Conservation (phyloP, 2,329 filamentous ascomycete species). For the Cordyceps cicadae region DNA sequence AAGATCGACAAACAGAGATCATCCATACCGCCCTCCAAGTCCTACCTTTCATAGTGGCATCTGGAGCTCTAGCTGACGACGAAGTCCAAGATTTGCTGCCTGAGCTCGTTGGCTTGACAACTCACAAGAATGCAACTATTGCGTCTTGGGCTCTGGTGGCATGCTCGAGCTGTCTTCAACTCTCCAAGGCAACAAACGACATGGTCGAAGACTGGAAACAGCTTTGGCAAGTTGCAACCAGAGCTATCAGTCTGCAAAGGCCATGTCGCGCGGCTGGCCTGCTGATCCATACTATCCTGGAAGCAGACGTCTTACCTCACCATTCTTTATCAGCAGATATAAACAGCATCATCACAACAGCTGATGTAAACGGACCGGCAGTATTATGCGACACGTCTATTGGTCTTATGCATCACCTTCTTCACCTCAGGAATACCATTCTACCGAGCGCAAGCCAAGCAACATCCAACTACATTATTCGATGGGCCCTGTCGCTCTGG, state of each 20-base stretch:
- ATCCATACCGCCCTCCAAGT: slow-evolving; percentile 49
- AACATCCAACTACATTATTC: slow-evolving; percentile 63
- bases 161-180: slow-evolving; percentile 47
- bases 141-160: slow-evolving; percentile 79
- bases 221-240: slow-evolving; percentile 65
- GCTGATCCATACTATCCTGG: slow-evolving; percentile 60
- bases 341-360: slow-evolving; percentile 63
- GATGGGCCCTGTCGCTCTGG: slow-evolving; percentile 80
- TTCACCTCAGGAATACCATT: slow-evolving; percentile 57
- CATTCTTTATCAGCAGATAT: slow-evolving; percentile 59
- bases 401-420: slow-evolving; percentile 60
- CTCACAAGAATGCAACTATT: slow-evolving; percentile 59
- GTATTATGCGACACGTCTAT: slow-evolving; percentile 72
- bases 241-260: slow-evolving; percentile 59
- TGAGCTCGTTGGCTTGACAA: slow-evolving; percentile 49
- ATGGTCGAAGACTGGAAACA: slow-evolving; percentile 53
- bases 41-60: slow-evolving; percentile 47
- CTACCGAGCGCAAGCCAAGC: slow-evolving; percentile 60
- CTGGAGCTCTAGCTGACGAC: slow-evolving; percentile 37
- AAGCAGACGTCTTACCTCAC: slow-evolving; percentile 57
- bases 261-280: slow-evolving; percentile 72
- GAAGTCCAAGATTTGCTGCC: slow-evolving; percentile 49
- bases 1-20: slow-evolving; percentile 33
- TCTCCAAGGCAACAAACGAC: slow-evolving; percentile 26
- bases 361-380: slow-evolving; percentile 75